These are phyloP conservation scores for Lumnitzera racemosa DNA, from an alignment of 345 rosid genomes.

Conservation along the genomic window DNA sequence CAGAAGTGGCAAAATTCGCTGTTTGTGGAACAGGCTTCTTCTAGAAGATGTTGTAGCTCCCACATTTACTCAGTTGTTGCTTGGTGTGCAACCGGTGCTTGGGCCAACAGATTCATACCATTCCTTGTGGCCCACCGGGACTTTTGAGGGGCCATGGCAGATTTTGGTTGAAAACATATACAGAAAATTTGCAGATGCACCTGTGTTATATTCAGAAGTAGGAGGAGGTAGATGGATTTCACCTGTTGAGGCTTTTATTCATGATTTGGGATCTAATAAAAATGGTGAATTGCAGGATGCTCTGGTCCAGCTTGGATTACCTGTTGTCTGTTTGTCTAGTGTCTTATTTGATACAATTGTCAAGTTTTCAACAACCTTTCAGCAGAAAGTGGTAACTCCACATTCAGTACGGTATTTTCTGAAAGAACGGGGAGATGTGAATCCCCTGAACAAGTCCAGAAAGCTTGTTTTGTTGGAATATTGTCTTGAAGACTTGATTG, in stretches of 20 bases:
- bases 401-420: constrained; percentile 63
- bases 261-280: constrained; percentile 58
- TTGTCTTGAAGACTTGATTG: constrained; percentile 87
- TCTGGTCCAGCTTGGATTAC: constrained; percentile 70
- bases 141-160: constrained; percentile 94
- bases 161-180: constrained; percentile 75
- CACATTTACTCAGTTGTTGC: constrained; percentile 46
- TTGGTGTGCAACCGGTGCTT: constrained; percentile 59
- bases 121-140: constrained; percentile 77
- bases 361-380: constrained; percentile 48
- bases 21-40: constrained; percentile 89
- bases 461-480: constrained; percentile 83
- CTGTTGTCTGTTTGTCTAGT: constrained; percentile 68
- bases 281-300: constrained; percentile 75
- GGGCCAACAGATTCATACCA: constrained; percentile 56
- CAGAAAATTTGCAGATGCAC: constrained; percentile 45
- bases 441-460: constrained; percentile 39
- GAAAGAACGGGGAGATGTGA: constrained; percentile 43
- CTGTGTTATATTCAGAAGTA: constrained; percentile 62
- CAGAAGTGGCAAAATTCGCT: constrained; percentile 92
- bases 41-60: constrained; percentile 90
- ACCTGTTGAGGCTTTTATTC: constrained; percentile 79
- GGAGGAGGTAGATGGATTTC: constrained; percentile 79
- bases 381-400: constrained; percentile 86
- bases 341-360: constrained; percentile 61